Percentiles rank a stretch among this genome's conserved stretches.
Conservation (phyloP, 1,284 basidiomycete genomes). For the Cystobasidium slooffiae region DNA sequence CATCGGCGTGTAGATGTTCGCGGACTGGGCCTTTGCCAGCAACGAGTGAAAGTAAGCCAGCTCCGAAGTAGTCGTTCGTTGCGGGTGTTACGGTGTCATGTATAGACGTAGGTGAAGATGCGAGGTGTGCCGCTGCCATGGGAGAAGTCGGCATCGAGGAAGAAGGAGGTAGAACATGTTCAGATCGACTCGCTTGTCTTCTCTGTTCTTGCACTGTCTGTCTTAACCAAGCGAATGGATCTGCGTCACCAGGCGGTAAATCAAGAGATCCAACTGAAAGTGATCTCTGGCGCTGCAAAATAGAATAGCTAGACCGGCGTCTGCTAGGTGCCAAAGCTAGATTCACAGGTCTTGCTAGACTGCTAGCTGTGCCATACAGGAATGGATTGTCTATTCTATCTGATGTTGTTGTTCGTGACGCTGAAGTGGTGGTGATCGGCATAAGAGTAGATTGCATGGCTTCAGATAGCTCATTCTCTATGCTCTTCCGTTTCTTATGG, state of each 20-base stretch:
- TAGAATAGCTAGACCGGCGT: slow-evolving; percentile 9
- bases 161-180: slow-evolving; percentile 8
- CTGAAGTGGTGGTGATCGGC: neutral
- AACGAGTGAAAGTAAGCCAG: slow-evolving; percentile 21
- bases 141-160: slow-evolving; percentile 32
- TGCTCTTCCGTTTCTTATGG: slow-evolving; percentile 10
- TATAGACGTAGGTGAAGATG: neutral
- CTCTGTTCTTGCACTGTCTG: slow-evolving; percentile 43
- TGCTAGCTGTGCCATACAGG: slow-evolving; percentile 3
- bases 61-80: slow-evolving; percentile 35
- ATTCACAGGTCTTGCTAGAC: slow-evolving; percentile 24
- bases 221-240: slow-evolving; percentile 42
- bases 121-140: neutral
- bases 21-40: slow-evolving; percentile 35
- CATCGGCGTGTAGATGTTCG: slow-evolving; percentile 16
- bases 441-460: slow-evolving; percentile 27
- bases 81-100: neutral
- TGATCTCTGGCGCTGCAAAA: slow-evolving; percentile 19
- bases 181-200: slow-evolving; percentile 5
- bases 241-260: neutral
- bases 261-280: slow-evolving; percentile 17
- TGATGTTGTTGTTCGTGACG: slow-evolving; percentile 1
- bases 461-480: slow-evolving; percentile 35
- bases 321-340: slow-evolving; percentile 8
- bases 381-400: slow-evolving; percentile 18